These are phyloP conservation scores for Grigorovia jiainica DNA, from an alignment of 805 yeast species.

Conservation along the genomic window DNA sequence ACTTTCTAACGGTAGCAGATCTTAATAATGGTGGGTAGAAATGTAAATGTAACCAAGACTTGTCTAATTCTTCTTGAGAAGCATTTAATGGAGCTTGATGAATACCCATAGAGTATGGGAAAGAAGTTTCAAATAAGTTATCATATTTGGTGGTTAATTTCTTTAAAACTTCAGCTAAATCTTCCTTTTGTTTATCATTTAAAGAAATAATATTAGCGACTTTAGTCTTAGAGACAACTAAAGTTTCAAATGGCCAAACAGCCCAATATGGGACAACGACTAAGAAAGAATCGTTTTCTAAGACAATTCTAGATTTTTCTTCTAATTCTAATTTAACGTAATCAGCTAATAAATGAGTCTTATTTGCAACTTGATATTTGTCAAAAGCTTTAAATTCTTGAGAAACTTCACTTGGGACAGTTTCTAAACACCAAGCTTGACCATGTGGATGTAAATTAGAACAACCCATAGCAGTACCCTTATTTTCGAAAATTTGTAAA, in stretches of 20 bases:
- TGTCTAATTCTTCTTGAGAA: slow-evolving; percentile 33
- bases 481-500: slow-evolving; percentile 67
- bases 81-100: slow-evolving; percentile 61
- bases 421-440: slow-evolving; percentile 67
- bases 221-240: slow-evolving; percentile 49
- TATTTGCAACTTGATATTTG: slow-evolving; percentile 36
- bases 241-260: slow-evolving; percentile 70
- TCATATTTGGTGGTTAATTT: slow-evolving; percentile 56
- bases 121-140: slow-evolving; percentile 56
- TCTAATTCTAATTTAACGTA: slow-evolving; percentile 48
- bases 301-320: slow-evolving; percentile 43
- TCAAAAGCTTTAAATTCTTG: slow-evolving; percentile 45
- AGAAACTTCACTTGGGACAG: slow-evolving; percentile 57
- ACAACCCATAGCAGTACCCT: slow-evolving; percentile 75
- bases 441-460: slow-evolving; percentile 80
- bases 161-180: slow-evolving; percentile 47
- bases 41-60: slow-evolving; percentile 61
- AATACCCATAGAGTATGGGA: slow-evolving; percentile 76
- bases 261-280: slow-evolving; percentile 79
- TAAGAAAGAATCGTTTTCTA: slow-evolving; percentile 51
- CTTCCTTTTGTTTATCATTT: slow-evolving; percentile 36
- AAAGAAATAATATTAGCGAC: slow-evolving; percentile 42
- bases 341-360: slow-evolving; percentile 49
- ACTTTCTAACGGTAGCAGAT: slow-evolving; percentile 66
- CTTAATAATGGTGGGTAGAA: slow-evolving; percentile 71